Percentiles rank a stretch among this genome's conserved stretches.
Evolutionary conservation across 2,329 filamentous ascomycete species (phyloP).

Genomic region (Fusarium chlamydosporum): DNA sequence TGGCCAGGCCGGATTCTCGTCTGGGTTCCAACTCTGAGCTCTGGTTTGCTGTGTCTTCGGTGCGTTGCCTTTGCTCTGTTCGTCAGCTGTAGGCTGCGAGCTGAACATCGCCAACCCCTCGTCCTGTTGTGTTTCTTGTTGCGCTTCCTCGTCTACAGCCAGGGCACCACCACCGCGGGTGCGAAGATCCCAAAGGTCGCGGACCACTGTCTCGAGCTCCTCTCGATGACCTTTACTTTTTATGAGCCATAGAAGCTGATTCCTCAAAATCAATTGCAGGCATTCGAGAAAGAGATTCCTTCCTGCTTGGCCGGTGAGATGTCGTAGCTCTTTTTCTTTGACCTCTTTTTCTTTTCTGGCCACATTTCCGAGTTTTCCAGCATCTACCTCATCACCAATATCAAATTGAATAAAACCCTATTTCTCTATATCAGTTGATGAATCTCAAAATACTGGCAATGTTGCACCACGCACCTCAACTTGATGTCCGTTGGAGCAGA

Average conservation of each 20-base stretch:
- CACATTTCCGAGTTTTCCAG: slow-evolving; percentile 70
- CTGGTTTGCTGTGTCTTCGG: slow-evolving; percentile 49
- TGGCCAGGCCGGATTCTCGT: slow-evolving; percentile 64
- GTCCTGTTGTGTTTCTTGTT: slow-evolving; percentile 42
- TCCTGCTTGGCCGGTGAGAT: slow-evolving; percentile 76
- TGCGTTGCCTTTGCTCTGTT: slow-evolving; percentile 26
- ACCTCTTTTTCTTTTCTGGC: slow-evolving; percentile 70
- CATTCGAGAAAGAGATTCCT: slow-evolving; percentile 85
- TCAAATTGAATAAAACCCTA: slow-evolving; percentile 70
- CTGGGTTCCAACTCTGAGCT: slow-evolving; percentile 61
- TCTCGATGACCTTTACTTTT: slow-evolving; percentile 73
- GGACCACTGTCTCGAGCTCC: slow-evolving; percentile 83
- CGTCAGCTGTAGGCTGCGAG: slow-evolving; percentile 53
- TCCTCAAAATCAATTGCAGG: slow-evolving; percentile 86
- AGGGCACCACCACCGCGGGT: slow-evolving; percentile 61
- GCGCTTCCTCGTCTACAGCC: slow-evolving; percentile 48
- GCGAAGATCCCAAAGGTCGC: slow-evolving; percentile 87
- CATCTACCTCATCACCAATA: slow-evolving; percentile 78
- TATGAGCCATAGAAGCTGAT: slow-evolving; percentile 83
- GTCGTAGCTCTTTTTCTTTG: slow-evolving; percentile 66
- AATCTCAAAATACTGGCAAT: not conserved
- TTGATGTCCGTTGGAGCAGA: slow-evolving; percentile 84
- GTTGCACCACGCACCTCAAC: slow-evolving; percentile 69
- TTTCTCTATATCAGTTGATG: slow-evolving; percentile 1
- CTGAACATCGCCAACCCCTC: slow-evolving; percentile 57